phyloP scores from a whole-genome alignment of 1,139 yeast genomes.

The Kodamaea arcana region DNA sequence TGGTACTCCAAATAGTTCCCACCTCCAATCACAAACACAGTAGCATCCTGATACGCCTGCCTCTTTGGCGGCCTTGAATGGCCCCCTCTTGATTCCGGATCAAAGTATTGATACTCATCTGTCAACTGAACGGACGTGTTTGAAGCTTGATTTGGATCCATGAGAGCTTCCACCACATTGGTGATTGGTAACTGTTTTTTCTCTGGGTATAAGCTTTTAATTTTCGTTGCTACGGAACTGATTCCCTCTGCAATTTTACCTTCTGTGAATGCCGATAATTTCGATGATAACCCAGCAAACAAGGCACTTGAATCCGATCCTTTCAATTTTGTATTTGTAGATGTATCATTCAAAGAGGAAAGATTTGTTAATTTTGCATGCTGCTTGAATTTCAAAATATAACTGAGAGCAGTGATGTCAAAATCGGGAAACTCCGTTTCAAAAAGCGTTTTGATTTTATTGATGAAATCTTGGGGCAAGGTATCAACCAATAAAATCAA shows the following conservation, averaged over 20 bases:
- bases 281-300: conserved; percentile 72
- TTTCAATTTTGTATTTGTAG: conserved; percentile 13
- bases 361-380: conserved; percentile 62
- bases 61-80: conserved; percentile 87
- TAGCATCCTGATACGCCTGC: conserved; percentile 72
- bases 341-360: conserved; percentile 25
- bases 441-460: conserved; percentile 64
- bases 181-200: conserved; percentile 87
- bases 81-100: conserved; percentile 87
- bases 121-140: conserved; percentile 63
- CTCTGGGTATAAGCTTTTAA: conserved; percentile 83
- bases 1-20: conserved; percentile 94
- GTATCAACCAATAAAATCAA: conserved; percentile 56
- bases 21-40: conserved; percentile 94
- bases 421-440: conserved; percentile 49
- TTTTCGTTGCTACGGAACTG: conserved; percentile 82
- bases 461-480: conserved; percentile 58
- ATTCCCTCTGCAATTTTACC: conserved; percentile 75
- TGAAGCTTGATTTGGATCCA: conserved; percentile 68
- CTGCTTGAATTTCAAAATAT: conserved; percentile 78
- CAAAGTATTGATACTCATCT: conserved; percentile 86
- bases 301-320: conserved; percentile 49
- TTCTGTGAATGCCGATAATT: conserved; percentile 78
- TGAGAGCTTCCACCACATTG: conserved; percentile 81
- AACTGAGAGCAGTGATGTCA: conserved; percentile 62